Evolutionary conservation across 768 basidiomycete genomes (phyloP).

Genomic region (Dendrothele bispora): DNA sequence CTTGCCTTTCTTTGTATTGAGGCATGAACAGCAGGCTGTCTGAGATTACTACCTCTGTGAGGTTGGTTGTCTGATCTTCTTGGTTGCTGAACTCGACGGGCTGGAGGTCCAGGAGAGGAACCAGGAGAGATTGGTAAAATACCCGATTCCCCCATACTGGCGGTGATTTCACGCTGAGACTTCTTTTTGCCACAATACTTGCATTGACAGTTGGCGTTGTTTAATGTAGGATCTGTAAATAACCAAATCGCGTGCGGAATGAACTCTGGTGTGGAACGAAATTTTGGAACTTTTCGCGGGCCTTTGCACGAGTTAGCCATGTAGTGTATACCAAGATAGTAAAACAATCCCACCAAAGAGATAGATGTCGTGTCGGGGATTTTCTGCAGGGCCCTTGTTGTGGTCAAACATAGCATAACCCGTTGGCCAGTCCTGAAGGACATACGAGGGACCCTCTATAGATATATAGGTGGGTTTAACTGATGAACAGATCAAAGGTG

Average conservation of each 20-base stretch:
- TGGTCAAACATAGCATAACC: constrained; percentile 77
- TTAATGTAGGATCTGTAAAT: constrained; percentile 48
- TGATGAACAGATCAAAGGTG: constrained; percentile 1
- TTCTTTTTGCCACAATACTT: constrained; percentile 76
- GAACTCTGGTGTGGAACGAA: constrained; percentile 85
- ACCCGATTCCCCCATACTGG: constrained; percentile 46
- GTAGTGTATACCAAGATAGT: not conserved
- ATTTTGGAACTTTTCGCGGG: constrained; percentile 41
- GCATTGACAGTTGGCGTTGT: constrained; percentile 59
- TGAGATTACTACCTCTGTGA: not conserved
- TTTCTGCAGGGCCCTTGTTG: constrained; percentile 55
- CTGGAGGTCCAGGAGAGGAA: constrained; percentile 25
- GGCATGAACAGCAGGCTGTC: constrained; percentile 28
- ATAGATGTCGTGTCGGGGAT: constrained; percentile 75
- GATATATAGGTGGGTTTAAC: constrained; percentile 1
- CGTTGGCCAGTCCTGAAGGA: constrained; percentile 63
- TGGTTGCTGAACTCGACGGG: constrained; percentile 14
- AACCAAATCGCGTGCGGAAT: constrained; percentile 85
- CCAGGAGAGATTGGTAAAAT: constrained; percentile 27
- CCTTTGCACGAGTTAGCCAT: not conserved
- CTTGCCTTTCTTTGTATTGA: constrained; percentile 36
- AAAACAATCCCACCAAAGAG: constrained; percentile 54
- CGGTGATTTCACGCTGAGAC: constrained; percentile 69
- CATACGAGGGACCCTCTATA: constrained; percentile 53
- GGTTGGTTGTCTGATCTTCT: not conserved